Evolutionary conservation across 768 basidiomycete genomes (phyloP).

Genomic region (Paxillus ammoniavirescens): DNA sequence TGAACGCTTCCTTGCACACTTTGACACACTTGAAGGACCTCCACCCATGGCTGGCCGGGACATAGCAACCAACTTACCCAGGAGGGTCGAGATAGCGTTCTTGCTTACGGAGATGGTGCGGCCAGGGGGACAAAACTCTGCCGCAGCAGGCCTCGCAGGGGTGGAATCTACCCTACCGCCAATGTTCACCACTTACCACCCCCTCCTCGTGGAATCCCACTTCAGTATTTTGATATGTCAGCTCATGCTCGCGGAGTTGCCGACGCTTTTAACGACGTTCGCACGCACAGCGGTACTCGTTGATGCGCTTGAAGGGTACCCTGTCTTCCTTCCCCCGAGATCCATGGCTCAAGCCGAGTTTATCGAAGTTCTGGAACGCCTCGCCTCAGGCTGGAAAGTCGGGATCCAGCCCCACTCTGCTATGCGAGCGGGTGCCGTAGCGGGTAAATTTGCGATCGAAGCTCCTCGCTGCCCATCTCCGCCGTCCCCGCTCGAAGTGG

Average conservation of each 20-base stretch:
- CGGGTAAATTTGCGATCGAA: slow-evolving; percentile 44
- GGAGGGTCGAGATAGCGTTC: slow-evolving; percentile 65
- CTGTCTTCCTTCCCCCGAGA: slow-evolving; percentile 81
- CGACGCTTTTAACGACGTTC: slow-evolving; percentile 60
- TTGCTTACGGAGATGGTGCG: slow-evolving; percentile 65
- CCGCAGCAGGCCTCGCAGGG: slow-evolving; percentile 38
- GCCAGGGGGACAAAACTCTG: slow-evolving; percentile 49
- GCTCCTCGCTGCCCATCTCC: slow-evolving; percentile 29
- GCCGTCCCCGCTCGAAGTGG: slow-evolving; percentile 19
- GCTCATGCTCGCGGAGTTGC: slow-evolving; percentile 77
- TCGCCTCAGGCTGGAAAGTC: slow-evolving; percentile 71
- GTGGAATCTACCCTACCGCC: slow-evolving; percentile 38
- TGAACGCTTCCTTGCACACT: slow-evolving; percentile 80
- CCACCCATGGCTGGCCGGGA: slow-evolving; percentile 12
- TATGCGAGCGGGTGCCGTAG: slow-evolving; percentile 33
- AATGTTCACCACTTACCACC: slow-evolving; percentile 88
- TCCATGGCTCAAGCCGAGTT: slow-evolving; percentile 92
- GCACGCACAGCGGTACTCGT: slow-evolving; percentile 64
- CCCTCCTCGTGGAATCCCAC: slow-evolving; percentile 83
- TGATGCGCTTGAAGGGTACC: slow-evolving; percentile 85
- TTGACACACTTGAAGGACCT: slow-evolving; percentile 65
- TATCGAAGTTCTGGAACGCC: slow-evolving; percentile 78
- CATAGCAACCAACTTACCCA: slow-evolving; percentile 40
- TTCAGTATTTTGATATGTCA: slow-evolving; percentile 75
- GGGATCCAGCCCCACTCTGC: slow-evolving; percentile 61